Conservation (phyloP, 2,329 filamentous ascomycete genomes). For the Elsinoe perseae region DNA sequence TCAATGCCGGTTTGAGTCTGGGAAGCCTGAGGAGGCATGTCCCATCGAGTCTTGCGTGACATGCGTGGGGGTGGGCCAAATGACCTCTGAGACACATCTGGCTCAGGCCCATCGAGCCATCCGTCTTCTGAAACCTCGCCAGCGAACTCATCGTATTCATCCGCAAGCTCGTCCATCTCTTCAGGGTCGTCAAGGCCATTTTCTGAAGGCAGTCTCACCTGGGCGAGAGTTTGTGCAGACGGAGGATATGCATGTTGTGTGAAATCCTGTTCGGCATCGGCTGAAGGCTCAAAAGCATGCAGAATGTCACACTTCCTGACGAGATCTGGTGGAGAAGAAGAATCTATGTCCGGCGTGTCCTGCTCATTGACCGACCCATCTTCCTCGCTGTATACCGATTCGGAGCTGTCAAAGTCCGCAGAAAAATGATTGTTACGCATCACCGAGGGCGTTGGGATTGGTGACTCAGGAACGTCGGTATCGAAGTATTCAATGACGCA, state of each 20-base stretch:
- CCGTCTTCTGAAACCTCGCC: background rate
- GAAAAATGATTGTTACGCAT: background rate
- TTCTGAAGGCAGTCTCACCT: no score
- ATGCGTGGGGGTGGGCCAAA: background rate
- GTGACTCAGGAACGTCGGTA: background rate
- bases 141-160: conserved; percentile 4
- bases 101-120: background rate
- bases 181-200: background rate
- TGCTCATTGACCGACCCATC: conserved; percentile 1
- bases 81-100: background rate
- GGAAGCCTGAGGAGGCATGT: background rate
- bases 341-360: background rate
- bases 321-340: background rate
- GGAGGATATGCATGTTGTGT: no score
- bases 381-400: conserved; percentile 7
- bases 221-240: no score
- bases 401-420: background rate
- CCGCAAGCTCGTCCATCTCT: background rate
- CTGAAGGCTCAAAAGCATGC: background rate
- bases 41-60: conserved; percentile 2
- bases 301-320: background rate
- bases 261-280: background rate
- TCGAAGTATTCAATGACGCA: background rate
- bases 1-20: background rate
- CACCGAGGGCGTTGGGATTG: background rate